A percentile compares a stretch with the other conserved stretches of the same genome.
These are phyloP conservation scores for Eucalyptus coolabah DNA, from an alignment of 345 rosid species.

Conservation along the genomic window DNA sequence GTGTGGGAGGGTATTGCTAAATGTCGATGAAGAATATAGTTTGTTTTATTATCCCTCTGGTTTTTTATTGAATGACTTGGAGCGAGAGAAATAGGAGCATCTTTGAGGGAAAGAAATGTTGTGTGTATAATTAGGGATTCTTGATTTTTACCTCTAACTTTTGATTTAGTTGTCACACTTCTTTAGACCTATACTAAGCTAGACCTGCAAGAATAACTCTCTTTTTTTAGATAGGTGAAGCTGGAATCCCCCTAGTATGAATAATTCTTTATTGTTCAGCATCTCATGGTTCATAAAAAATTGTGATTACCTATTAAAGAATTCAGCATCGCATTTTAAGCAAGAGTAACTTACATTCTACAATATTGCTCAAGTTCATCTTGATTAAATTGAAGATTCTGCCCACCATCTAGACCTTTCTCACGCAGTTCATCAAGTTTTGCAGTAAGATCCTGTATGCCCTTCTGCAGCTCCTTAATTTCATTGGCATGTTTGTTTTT, in stretches of 20 bases:
- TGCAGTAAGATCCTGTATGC: conserved; percentile 57
- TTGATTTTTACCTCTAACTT: neutral
- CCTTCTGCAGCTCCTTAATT: conserved; percentile 51
- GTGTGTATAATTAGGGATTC: neutral
- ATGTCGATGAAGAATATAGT: neutral
- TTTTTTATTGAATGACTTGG: neutral
- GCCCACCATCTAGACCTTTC: conserved; percentile 69
- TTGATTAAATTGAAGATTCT: conserved; percentile 72
- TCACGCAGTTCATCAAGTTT: conserved; percentile 61
- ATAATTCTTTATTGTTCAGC: neutral
- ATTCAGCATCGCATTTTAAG: neutral
- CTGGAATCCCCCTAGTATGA: neutral
- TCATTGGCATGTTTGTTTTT: conserved; percentile 59
- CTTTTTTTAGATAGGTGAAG: neutral
- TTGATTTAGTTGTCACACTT: neutral
- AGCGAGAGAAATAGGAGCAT: neutral
- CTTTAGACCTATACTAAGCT: neutral
- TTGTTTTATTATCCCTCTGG: neutral
- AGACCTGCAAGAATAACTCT: neutral
- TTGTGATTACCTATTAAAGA: neutral
- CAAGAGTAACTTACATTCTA: conserved; percentile 52
- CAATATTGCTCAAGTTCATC: conserved; percentile 74
- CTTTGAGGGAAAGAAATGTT: neutral
- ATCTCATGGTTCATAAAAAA: neutral
- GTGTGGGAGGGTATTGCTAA: neutral